Percentiles rank a stretch among this genome's conserved stretches.
Evolutionary conservation across 208 protist species (phyloP).

Genomic region (Acanthamoeba castellanii): DNA sequence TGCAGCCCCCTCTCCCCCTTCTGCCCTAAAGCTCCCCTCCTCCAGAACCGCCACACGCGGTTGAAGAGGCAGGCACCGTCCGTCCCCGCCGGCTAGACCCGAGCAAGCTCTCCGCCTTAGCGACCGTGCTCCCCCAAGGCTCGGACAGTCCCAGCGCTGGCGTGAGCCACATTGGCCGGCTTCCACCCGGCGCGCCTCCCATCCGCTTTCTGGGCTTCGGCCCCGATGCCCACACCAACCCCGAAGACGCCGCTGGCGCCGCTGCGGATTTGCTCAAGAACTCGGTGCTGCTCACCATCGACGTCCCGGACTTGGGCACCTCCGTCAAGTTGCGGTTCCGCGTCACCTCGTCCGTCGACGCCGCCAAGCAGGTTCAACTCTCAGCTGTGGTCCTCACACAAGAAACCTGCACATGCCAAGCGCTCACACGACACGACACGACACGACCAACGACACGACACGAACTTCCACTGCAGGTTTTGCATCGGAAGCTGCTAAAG

Average conservation of each 20-base stretch:
- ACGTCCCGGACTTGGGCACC: neutral
- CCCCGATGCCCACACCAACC: neutral
- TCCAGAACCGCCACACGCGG: neutral
- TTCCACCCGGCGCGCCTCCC: no score
- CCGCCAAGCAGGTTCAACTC: neutral
- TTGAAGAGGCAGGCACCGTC: neutral
- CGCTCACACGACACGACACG: no score
- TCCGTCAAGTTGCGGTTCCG: conserved; percentile 15
- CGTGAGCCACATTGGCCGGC: neutral
- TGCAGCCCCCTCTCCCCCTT: neutral
- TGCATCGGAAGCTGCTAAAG: conserved; percentile 32
- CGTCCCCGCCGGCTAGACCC: neutral
- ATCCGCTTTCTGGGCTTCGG: neutral
- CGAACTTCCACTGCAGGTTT: neutral
- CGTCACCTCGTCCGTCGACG: neutral
- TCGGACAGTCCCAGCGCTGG: neutral
- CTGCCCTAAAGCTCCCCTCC: neutral
- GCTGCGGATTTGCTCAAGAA: neutral
- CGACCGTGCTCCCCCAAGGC: neutral
- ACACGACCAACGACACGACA: no score
- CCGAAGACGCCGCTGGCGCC: neutral
- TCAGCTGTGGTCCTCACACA: neutral
- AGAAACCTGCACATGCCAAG: neutral
- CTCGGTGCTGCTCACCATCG: conserved; percentile 11
- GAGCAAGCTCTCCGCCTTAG: neutral